These are phyloP conservation scores for Phaseolus lunatus DNA, from an alignment of 306 rosid species.

Conservation along the genomic window DNA sequence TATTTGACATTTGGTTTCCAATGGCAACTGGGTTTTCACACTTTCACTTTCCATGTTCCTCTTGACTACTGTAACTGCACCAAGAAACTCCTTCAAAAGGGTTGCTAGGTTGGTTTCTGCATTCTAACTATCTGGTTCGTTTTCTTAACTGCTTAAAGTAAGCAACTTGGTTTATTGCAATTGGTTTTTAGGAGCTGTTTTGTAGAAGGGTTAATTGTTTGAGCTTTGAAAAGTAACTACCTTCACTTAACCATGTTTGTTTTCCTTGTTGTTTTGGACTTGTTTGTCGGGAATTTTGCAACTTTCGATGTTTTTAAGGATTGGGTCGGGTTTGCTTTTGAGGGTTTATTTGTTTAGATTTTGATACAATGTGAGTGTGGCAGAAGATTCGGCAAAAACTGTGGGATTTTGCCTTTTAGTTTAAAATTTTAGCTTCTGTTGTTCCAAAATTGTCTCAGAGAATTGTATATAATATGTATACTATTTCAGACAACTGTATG, in stretches of 20 bases:
- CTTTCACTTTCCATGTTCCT: constrained; percentile 38
- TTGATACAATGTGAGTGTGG: constrained; percentile 52
- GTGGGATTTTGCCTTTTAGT: constrained; percentile 51
- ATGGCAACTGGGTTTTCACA: constrained; percentile 37
- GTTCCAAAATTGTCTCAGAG: constrained; percentile 56
- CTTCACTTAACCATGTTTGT: constrained; percentile 45
- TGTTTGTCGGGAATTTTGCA: constrained; percentile 40
- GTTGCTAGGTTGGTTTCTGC: constrained; percentile 36
- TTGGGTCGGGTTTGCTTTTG: constrained; percentile 55
- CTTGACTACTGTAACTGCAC: constrained; percentile 26
- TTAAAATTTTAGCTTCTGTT: constrained; percentile 52
- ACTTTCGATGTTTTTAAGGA: constrained; percentile 64
- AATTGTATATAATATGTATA: constrained; percentile 44
- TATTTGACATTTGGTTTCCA: constrained; percentile 54
- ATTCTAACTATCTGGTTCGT: constrained; percentile 26
- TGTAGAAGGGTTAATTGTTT: constrained; percentile 14
- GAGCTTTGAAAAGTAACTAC: constrained; percentile 2
- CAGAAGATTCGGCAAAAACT: constrained; percentile 64
- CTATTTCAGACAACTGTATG: constrained; percentile 43
- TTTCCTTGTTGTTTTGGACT: constrained; percentile 12
- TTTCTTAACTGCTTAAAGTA: constrained; percentile 23
- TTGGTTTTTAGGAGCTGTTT: constrained; percentile 44
- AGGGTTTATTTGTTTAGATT: constrained; percentile 41
- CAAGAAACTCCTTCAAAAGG: constrained; percentile 24
- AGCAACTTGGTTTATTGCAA: constrained; percentile 36